Evolutionary conservation across 768 basidiomycete species (phyloP).

Genomic region (Kwoniella europaea): DNA sequence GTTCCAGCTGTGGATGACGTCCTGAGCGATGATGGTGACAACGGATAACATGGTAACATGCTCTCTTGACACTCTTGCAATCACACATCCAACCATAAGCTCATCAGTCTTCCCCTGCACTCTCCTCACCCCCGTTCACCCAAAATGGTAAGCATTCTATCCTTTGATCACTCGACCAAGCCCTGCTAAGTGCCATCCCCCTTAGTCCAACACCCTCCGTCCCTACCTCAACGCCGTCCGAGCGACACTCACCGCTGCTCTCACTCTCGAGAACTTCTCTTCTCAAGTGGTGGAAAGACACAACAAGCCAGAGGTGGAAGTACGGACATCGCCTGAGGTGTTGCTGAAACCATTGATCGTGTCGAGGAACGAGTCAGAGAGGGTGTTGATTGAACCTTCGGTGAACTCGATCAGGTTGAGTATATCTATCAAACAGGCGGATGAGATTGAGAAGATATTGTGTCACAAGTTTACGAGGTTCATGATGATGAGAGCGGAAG

Average conservation of each 20-base stretch:
- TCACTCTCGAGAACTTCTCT: conserved; percentile 96
- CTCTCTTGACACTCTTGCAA: background rate
- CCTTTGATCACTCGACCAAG: background rate
- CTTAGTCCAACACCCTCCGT: conserved; percentile 88
- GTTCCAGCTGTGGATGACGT: conserved; percentile 18
- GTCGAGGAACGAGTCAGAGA: conserved; percentile 95
- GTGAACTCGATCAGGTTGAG: conserved; percentile 95
- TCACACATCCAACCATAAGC: too few relatives aligned
- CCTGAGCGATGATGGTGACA: conserved; percentile 13
- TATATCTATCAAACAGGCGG: conserved; percentile 99
- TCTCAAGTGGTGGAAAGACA: conserved; percentile 98
- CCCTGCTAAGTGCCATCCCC: background rate
- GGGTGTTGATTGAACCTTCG: conserved; percentile 94
- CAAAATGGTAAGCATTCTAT: conserved; percentile 1
- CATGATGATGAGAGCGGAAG: conserved; percentile 98
- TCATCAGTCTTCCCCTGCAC: too few relatives aligned
- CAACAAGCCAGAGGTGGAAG: conserved; percentile 96
- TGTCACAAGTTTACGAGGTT: conserved; percentile 98
- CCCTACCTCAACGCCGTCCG: conserved; percentile 96
- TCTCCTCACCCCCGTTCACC: too few relatives aligned
- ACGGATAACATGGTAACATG: background rate
- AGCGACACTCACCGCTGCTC: conserved; percentile 93
- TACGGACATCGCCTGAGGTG: conserved; percentile 84
- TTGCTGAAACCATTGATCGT: conserved; percentile 90
- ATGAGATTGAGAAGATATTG: conserved; percentile 95